Conservation (phyloP, 2,329 filamentous ascomycete species). For the Colletotrichum sp. region DNA sequence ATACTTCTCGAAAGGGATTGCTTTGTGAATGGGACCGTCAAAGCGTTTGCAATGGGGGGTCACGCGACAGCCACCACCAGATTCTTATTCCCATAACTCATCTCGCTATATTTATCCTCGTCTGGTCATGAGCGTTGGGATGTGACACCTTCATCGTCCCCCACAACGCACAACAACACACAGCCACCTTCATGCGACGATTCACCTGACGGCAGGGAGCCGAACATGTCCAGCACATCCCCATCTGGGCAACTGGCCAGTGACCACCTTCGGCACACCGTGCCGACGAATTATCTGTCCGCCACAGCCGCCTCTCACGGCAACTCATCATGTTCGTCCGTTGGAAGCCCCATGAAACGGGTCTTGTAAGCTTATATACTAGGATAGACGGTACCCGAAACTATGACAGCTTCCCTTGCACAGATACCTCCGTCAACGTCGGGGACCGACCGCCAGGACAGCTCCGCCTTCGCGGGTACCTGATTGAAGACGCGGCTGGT, state of each 20-base stretch:
- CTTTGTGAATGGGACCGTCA: background rate
- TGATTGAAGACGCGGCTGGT: background rate
- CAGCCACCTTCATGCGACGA: background rate
- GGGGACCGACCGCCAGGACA: background rate
- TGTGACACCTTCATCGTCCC: background rate
- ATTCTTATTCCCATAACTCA: background rate
- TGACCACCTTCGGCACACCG: background rate
- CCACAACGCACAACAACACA: background rate
- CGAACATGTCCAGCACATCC: background rate
- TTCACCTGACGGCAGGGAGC: background rate
- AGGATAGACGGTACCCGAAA: background rate
- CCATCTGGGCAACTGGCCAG: background rate
- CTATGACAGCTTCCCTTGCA: background rate
- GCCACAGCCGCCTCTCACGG: background rate
- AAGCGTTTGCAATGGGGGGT: background rate
- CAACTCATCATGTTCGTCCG: background rate
- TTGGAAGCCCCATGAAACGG: background rate
- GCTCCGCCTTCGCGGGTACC: background rate
- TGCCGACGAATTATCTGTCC: background rate
- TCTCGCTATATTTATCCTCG: background rate
- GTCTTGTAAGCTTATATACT: background rate
- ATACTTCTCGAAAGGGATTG: background rate
- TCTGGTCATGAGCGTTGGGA: background rate
- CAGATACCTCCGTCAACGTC: background rate
- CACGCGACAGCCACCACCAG: background rate